Conservation (phyloP, 768 basidiomycete species). For the Suillus spraguei region DNA sequence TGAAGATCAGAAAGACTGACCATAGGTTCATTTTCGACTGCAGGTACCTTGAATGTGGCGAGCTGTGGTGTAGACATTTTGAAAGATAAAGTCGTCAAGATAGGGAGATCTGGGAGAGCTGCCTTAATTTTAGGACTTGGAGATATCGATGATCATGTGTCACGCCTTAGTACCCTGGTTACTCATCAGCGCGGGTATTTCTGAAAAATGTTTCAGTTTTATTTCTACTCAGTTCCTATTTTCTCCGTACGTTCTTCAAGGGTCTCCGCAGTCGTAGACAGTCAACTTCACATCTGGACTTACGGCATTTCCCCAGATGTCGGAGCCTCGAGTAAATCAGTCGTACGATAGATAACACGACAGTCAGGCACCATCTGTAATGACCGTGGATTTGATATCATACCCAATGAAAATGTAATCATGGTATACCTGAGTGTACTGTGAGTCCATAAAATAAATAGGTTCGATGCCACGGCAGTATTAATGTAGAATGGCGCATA, state of each 20-base stretch:
- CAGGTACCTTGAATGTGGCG: constrained; percentile 84
- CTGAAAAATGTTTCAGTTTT: background rate
- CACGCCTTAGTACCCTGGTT: background rate
- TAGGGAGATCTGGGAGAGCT: background rate
- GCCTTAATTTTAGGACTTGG: background rate
- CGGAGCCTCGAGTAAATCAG: too few species aligned
- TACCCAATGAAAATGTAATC: too few species aligned
- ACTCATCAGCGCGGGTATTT: background rate
- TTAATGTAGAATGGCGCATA: background rate
- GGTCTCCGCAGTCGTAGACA: too few species aligned
- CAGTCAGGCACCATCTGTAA: too few species aligned
- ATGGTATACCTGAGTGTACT: too few species aligned
- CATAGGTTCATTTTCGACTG: constrained; percentile 93
- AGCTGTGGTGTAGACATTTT: constrained; percentile 75
- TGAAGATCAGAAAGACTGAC: constrained; percentile 40
- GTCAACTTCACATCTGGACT: background rate
- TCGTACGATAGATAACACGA: too few species aligned
- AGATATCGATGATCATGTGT: background rate
- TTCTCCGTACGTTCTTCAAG: background rate
- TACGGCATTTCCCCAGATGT: background rate
- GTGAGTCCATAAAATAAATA: too few species aligned
- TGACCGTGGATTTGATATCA: too few species aligned
- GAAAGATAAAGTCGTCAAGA: constrained; percentile 19
- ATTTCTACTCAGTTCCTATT: background rate
- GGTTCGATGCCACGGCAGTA: background rate